Conservation (phyloP, 2,329 filamentous ascomycete species). For the Hymenoscyphus repandus region DNA sequence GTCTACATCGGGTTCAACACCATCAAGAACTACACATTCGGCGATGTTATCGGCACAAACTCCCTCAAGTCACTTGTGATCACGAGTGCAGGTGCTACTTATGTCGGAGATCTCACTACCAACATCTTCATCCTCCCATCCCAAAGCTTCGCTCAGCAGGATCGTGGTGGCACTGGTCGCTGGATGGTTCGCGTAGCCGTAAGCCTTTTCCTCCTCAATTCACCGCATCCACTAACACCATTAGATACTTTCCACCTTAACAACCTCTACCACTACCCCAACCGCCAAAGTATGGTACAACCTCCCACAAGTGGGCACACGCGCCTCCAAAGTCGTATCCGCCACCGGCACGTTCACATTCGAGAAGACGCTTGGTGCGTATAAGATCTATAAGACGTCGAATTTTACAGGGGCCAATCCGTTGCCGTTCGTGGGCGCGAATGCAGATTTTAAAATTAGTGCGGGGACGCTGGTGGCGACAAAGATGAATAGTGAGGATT, state of each 20-base stretch:
- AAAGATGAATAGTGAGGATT: neutral
- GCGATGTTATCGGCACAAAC: conserved; percentile 6
- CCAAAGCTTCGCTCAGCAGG: conserved; percentile 2
- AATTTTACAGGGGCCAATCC: neutral
- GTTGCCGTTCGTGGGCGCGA: neutral
- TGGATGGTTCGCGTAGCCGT: conserved; percentile 15
- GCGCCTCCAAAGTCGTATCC: neutral
- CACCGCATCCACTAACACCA: neutral
- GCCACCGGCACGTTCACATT: neutral
- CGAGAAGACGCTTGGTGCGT: neutral
- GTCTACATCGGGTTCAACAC: conserved; percentile 9
- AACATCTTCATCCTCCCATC: conserved; percentile 18
- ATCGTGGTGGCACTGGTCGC: neutral
- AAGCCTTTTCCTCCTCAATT: neutral
- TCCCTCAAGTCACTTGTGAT: conserved; percentile 10
- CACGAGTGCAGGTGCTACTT: conserved; percentile 1
- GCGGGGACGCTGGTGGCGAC: neutral
- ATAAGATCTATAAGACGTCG: neutral
- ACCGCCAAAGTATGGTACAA: neutral
- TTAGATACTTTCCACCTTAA: neutral
- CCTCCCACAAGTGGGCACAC: neutral
- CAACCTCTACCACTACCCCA: neutral
- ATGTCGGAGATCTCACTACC: conserved; percentile 12
- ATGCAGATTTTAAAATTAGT: neutral
- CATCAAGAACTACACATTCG: conserved; percentile 14